Evolutionary conservation across 192 early-diverging fungal genomes (phyloP).

Genomic region (Jimgerdemannia flammicorona): DNA sequence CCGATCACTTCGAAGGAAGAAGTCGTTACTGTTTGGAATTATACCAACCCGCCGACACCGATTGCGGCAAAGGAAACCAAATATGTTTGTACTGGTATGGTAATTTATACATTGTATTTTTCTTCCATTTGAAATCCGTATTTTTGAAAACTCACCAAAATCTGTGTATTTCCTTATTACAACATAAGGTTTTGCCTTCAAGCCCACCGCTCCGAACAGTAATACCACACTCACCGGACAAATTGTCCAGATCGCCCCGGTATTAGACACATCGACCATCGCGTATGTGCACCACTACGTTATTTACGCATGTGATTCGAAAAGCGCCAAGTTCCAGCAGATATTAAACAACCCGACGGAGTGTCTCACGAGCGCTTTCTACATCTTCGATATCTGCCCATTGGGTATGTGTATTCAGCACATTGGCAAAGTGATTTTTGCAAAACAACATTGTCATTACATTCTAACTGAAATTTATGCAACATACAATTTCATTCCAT

Average conservation of each 20-base stretch:
- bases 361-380: neutral
- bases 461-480: too few species aligned
- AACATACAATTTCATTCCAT: neutral
- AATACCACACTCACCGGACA: neutral
- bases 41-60: neutral
- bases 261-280: neutral
- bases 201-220: neutral
- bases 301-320: neutral
- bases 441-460: too few species aligned
- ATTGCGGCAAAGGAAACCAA: neutral
- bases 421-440: too few species aligned
- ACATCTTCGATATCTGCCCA: neutral
- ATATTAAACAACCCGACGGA: neutral
- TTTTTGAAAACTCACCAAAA: too few species aligned
- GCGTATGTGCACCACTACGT: neutral
- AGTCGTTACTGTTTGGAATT: neutral
- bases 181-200: too few species aligned
- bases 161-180: too few species aligned
- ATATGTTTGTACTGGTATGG: neutral
- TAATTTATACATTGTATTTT: neutral
- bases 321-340: neutral
- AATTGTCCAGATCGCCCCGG: neutral
- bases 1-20: neutral
- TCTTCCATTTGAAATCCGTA: neutral
- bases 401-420: neutral